phyloP scores from a whole-genome alignment of 2,329 filamentous ascomycete genomes.

The Aspergillus costaricaensis region DNA sequence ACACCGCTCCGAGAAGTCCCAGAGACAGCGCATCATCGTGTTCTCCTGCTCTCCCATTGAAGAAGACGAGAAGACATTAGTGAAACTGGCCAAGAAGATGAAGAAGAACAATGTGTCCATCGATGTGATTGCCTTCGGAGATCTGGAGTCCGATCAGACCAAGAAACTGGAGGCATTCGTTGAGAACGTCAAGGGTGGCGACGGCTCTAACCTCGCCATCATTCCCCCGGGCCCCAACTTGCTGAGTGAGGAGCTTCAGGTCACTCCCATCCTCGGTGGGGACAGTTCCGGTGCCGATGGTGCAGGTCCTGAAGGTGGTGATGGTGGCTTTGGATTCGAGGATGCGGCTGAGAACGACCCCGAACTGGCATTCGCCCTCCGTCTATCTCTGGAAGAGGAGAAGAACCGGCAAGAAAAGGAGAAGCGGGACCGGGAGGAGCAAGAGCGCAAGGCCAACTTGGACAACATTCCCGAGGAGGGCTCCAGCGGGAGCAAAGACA shows the following conservation, averaged over 20 bases:
- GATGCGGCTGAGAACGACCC: constrained; percentile 84
- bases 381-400: constrained; percentile 98
- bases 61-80: constrained; percentile 84
- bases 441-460: constrained; percentile 72
- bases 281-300: constrained; percentile 65
- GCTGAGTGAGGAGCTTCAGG: constrained; percentile 86
- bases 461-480: constrained; percentile 78
- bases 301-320: constrained; percentile 54
- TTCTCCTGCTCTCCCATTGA: constrained; percentile 92
- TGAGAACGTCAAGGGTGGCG: constrained; percentile 84
- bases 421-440: constrained; percentile 71
- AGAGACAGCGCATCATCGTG: constrained; percentile 93
- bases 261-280: constrained; percentile 85
- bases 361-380: constrained; percentile 87
- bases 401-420: constrained; percentile 89
- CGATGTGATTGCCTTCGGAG: constrained; percentile 93
- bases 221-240: constrained; percentile 89
- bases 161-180: constrained; percentile 93
- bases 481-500: constrained; percentile 59
- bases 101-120: constrained; percentile 96
- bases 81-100: constrained; percentile 94
- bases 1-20: constrained; percentile 96
- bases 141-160: constrained; percentile 83
- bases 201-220: constrained; percentile 87
- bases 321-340: constrained; percentile 68